These are phyloP conservation scores for Diplodia seriata DNA, from an alignment of 2,329 filamentous ascomycete genomes.

Conservation along the genomic window DNA sequence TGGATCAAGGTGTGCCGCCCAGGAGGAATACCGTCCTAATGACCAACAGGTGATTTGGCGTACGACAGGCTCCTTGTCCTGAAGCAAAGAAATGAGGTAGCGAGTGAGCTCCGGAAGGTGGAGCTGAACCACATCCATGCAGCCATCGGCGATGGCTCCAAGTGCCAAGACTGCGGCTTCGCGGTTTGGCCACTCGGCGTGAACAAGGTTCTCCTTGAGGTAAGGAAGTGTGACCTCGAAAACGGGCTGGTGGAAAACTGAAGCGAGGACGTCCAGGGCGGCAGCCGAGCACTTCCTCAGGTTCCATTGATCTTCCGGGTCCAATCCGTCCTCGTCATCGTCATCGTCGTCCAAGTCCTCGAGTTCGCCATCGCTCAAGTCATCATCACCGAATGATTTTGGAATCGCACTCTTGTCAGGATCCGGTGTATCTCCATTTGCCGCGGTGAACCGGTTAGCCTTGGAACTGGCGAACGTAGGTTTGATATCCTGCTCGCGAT, in stretches of 20 bases:
- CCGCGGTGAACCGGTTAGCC: slow-evolving; percentile 58
- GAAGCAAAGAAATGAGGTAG: slow-evolving; percentile 84
- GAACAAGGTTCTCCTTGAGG: slow-evolving; percentile 85
- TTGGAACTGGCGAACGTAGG: slow-evolving; percentile 84
- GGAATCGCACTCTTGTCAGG: slow-evolving; percentile 57
- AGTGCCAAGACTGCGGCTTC: slow-evolving; percentile 94
- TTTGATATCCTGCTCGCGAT: slow-evolving; percentile 88
- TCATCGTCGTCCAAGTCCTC: slow-evolving; percentile 76
- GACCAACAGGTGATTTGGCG: slow-evolving; percentile 99
- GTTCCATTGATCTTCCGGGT: slow-evolving; percentile 93
- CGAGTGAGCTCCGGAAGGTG: slow-evolving; percentile 90
- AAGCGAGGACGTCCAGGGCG: slow-evolving; percentile 90
- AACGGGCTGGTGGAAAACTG: slow-evolving; percentile 84
- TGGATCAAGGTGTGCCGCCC: slow-evolving; percentile 80
- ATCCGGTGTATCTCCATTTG: slow-evolving; percentile 49
- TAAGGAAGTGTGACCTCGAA: slow-evolving; percentile 94
- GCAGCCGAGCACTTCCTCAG: slow-evolving; percentile 96
- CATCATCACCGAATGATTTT: slow-evolving; percentile 66
- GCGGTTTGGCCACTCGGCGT: slow-evolving; percentile 87
- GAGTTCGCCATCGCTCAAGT: slow-evolving; percentile 87
- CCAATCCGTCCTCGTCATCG: slow-evolving; percentile 71
- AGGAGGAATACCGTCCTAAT: slow-evolving; percentile 87
- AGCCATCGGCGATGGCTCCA: slow-evolving; percentile 93
- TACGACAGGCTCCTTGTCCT: slow-evolving; percentile 87
- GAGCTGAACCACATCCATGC: slow-evolving; percentile 85